Conservation (phyloP, 2,329 filamentous ascomycete species). For the Cladophialophora carrionii region DNA sequence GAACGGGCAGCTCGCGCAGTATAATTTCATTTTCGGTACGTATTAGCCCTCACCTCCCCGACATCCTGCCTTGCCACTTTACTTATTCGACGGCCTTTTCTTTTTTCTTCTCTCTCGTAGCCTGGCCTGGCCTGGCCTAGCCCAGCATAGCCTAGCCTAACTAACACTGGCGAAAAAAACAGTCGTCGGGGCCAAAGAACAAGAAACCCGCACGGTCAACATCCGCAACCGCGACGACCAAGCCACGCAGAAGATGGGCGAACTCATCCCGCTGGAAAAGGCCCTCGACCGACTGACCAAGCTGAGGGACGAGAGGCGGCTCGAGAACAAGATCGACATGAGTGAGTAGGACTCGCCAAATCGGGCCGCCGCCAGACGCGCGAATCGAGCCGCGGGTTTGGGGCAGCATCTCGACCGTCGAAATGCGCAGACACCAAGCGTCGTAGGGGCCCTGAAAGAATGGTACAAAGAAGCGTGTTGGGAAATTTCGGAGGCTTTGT, state of each 20-base stretch:
- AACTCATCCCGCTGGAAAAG: constrained; percentile 64
- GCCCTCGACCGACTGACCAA: constrained; percentile 58
- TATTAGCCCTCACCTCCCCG: constrained; percentile 18
- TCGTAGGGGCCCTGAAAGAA: background rate
- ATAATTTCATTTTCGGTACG: constrained; percentile 58
- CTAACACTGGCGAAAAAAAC: background rate
- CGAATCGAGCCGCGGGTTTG: background rate
- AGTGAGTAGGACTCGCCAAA: constrained; percentile 19
- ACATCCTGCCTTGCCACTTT: too few species aligned
- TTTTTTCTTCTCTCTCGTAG: background rate
- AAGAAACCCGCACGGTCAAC: constrained; percentile 62
- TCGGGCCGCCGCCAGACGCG: background rate
- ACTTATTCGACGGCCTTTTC: too few species aligned
- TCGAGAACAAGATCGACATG: constrained; percentile 45
- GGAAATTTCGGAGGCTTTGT: background rate
- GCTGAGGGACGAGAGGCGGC: constrained; percentile 51
- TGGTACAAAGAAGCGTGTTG: background rate
- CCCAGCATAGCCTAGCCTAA: background rate
- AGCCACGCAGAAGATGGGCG: constrained; percentile 63
- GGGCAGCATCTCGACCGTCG: background rate
- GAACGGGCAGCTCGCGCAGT: constrained; percentile 53
- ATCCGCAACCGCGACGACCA: constrained; percentile 67
- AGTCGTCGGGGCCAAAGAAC: constrained; percentile 67
- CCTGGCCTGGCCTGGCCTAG: background rate
- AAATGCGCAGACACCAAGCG: background rate